Evolutionary conservation across 495 filamentous ascomycete species (phyloP), one percentile per base, ranked within the genome.

Genomic region (Chaetomium fimeti): DNA sequence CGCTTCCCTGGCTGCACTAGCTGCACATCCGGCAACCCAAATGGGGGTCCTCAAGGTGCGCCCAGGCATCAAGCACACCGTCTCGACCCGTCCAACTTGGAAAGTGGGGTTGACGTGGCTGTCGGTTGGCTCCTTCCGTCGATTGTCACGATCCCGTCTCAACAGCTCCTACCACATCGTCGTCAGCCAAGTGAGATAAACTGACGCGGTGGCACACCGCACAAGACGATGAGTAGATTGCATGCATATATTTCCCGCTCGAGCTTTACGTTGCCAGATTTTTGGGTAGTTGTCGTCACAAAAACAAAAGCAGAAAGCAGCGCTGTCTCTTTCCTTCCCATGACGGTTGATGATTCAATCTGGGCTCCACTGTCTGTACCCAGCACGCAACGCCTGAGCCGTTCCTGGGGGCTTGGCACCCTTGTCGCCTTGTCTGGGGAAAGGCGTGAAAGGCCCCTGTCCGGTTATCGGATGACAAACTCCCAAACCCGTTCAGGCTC

Each of bases 381-480:
- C 9, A 49, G n/a, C 45, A 36, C 32, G 32, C 32, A 49, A 8
- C 45, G 11, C 16, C 45, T 8, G 22, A 49, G 20, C 45, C 45
- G 45, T 49, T 49, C 45, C 45, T 49, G 45, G 16, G 28, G 56
- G n/a, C 40, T 58, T 58, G 56, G 56, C 56, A 42, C 11, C 25
- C 54, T 36, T 29, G 25, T 40, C 49, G n/a, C 20, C 24, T 27
- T 66, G 64, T 66, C 64, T 52, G 47, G 40, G 47, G 49, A 67
- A 67, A 67, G 65, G 65, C 65, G 65, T 29, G 28, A 4, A 55
- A 32, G 2, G 36, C 27, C 60, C 38, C 42, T 28, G 60, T 40
- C 55, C 65, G 55, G 49, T 56, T 40, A 60, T 67, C 60, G 65
- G 60, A 60, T 42, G 24, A 29, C 25, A 22, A n/a, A 38, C n/a